Base-by-base conservation (phyloP, 2,329 filamentous ascomycete species). In the Orbilia javanica region DNA sequence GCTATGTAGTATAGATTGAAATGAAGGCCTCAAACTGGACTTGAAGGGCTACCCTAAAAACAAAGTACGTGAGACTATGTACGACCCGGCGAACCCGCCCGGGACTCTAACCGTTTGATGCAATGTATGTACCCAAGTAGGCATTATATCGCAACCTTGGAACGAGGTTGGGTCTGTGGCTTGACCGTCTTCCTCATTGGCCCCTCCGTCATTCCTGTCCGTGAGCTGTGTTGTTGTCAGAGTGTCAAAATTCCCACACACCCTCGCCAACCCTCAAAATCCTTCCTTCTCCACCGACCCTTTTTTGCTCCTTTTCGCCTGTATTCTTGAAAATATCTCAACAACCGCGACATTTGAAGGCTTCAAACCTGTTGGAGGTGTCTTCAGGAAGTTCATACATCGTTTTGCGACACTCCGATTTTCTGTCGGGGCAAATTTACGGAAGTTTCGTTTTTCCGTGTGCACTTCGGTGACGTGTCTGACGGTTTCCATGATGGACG, bases 241-340 rank as follows among this genome's bases (percentile, higher is more conserved):
- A 48, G 18, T 34, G 42, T 63, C 46, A 48, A 62, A 74, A 74
- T 74, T 74, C 70, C 62, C 70, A 68, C 70, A 74, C 70, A 68
- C 63, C 62, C 52, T 66, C 46, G 31, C 42, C 55, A 44, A 63
- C 57, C 53, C 44, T 29, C 42, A 75, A 57, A 44, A 48, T 67
- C 29, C 34, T 68, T 52, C 8, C 39, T 15, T 50, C 62, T 53
- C 39, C 52, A 27, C 27, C 25, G 18, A 44, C 25, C 67, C 55
- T 65, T 63, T 53, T 34, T 55, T 29, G 22, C 13, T 31, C 62
- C 39, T 18, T 52, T 25, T 31, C 50, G 42, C 31, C 18, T 64
- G 64, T 69, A 77, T 77, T 71, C 66, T 71, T 71, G 50, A 62
- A 64, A 63, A 77, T 71, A 77, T 66, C 73, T 77, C 73, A 52